These are phyloP conservation scores for Penicillium sp. DNA, from an alignment of 2,329 filamentous ascomycete genomes.

Conservation along the genomic window DNA sequence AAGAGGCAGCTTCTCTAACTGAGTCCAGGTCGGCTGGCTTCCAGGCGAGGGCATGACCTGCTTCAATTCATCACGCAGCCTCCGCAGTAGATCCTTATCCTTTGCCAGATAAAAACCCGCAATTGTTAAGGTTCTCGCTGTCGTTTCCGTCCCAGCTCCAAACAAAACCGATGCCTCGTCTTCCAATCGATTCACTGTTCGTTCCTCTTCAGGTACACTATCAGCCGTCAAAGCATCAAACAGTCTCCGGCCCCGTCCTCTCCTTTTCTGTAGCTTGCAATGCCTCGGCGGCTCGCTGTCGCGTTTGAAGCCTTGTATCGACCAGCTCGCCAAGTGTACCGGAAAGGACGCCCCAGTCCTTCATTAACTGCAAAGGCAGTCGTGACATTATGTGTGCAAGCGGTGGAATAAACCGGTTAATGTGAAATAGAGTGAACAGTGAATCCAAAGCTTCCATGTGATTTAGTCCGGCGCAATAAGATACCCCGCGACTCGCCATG, in stretches of 20 bases:
- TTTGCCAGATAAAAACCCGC: constrained; percentile 31
- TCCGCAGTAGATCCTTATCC: constrained; percentile 18
- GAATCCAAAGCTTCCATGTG: constrained; percentile 10
- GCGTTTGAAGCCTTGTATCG: not conserved
- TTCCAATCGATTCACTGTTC: constrained; percentile 31
- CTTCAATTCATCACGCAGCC: constrained; percentile 31
- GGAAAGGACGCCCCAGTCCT: not conserved
- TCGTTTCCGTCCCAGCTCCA: constrained; percentile 39
- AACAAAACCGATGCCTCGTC: constrained; percentile 35
- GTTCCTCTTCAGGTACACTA: constrained; percentile 40
- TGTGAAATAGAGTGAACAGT: constrained; percentile 8
- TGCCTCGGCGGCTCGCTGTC: not conserved
- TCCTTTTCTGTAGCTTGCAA: not conserved
- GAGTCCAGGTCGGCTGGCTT: constrained; percentile 5
- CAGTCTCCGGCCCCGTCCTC: constrained; percentile 19
- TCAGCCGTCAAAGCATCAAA: constrained; percentile 37
- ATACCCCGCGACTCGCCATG: constrained; percentile 14
- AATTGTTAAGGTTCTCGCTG: constrained; percentile 30
- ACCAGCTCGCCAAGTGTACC: not conserved
- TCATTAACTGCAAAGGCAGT: not conserved
- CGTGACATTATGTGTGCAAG: constrained; percentile 2
- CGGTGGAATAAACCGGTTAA: constrained; percentile 14
- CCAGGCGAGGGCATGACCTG: constrained; percentile 25
- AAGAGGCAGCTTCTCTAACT: constrained; percentile 27
- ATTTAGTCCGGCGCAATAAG: constrained; percentile 13